Evolutionary conservation across 306 rosid species (phyloP).

Genomic region (Cicer chorassanicum): DNA sequence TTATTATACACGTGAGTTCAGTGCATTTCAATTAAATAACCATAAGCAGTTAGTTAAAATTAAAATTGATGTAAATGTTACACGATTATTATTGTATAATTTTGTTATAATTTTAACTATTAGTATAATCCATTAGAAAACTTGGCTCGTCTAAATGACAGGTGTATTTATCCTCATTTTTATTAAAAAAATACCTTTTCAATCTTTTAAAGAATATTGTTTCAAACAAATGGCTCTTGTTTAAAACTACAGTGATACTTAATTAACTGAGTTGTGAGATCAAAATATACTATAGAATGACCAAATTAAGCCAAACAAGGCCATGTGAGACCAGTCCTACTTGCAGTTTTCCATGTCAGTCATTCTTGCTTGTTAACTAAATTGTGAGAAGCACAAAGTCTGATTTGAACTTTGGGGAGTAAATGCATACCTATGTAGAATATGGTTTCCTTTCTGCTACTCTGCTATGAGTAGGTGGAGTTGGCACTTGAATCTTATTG

Average conservation of each 20-base stretch:
- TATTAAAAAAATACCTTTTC: background rate
- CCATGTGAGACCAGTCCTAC: background rate
- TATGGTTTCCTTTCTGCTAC: background rate
- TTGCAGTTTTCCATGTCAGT: background rate
- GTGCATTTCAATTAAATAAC: background rate
- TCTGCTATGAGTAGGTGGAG: background rate
- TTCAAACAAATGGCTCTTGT: background rate
- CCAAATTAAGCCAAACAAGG: background rate
- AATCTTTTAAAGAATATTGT: background rate
- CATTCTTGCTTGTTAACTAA: background rate
- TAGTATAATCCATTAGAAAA: background rate
- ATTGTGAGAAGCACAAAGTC: background rate
- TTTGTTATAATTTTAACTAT: background rate
- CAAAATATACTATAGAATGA: background rate
- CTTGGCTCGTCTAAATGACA: too few species aligned
- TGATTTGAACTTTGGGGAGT: background rate
- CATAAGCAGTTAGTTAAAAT: background rate
- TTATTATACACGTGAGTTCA: background rate
- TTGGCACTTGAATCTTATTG: background rate
- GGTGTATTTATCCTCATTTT: too few species aligned
- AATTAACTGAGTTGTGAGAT: background rate
- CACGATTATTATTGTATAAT: too few species aligned
- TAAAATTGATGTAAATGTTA: background rate
- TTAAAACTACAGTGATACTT: background rate
- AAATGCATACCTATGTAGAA: background rate